Base-by-base conservation (phyloP, 23 red algal species). In the Gracilariopsis chorda region DNA sequence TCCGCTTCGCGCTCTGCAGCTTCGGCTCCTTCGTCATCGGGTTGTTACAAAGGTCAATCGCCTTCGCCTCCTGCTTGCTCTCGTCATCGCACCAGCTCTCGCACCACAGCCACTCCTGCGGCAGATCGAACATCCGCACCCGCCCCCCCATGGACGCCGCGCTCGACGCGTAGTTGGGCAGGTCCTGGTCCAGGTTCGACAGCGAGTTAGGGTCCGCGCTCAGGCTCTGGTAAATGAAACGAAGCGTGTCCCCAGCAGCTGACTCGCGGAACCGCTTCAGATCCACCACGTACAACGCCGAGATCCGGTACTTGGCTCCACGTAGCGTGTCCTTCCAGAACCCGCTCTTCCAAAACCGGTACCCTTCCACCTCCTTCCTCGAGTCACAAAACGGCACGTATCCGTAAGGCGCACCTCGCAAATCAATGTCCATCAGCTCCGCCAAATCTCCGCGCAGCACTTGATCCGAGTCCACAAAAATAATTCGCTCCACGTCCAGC, bases 381-480 rank as follows among this genome's bases (percentile, higher is more conserved):
- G 90, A 93, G 40, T 99, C 93, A 65, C 97, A 99, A 88, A 99
- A 99, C 37, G 97, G 97, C 51, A 94, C 93, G 72, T 90, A 99
- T 12, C 93, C 97, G 73, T 99, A 99, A 20, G 93, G 92, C n/a
- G 97, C 97, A 58, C 95, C 95, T 4, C 92, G 60, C 24, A 87
- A 48, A 56, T 89, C 71, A 14, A 92, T 74, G 61, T 93, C 70
- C 89, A 94, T 92, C 20, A 99, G 78, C 40, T 99, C 97, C 13
- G 72, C 83, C 39, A 99, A 52, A 78, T 99, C 97, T 28, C 82
- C 82, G 5, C 97, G 97, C 29, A 96, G 81, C 0, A 99, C 97
- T 87, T 99, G 97, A 57, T 99, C 97, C 41, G 97, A 99, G 83
- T 99, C 97, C 25, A 99, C 90, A 89, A 99, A 99, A 12, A 99